Evolutionary conservation across 2,329 filamentous ascomycete species (phyloP).

Genomic region (Aspergillus terreus): DNA sequence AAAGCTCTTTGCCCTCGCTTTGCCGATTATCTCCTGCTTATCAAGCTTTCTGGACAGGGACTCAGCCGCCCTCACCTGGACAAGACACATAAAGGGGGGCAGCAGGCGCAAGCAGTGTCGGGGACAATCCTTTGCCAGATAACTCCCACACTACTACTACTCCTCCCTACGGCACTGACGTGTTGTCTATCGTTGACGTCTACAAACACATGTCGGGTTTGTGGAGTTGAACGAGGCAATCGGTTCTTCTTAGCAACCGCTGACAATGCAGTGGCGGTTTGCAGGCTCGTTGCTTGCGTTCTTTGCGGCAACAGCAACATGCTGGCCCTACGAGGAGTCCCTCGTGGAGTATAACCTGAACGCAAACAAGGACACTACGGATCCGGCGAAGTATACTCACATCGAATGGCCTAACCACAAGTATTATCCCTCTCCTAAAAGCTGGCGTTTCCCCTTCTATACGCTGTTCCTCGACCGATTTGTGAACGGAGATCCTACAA

Average conservation of each 20-base stretch:
- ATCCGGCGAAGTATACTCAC: constrained; percentile 55
- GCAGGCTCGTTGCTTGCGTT: constrained; percentile 24
- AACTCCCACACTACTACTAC: background rate
- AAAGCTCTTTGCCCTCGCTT: background rate
- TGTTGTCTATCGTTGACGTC: background rate
- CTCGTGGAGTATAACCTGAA: constrained; percentile 59
- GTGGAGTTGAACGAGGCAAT: constrained; percentile 7
- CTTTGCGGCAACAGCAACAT: constrained; percentile 21
- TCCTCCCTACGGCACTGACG: background rate
- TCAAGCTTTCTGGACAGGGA: background rate
- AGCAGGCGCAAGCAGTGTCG: constrained; percentile 1
- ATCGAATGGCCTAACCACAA: constrained; percentile 52
- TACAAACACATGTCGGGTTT: constrained; percentile 19
- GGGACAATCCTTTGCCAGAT: background rate
- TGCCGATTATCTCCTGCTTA: background rate
- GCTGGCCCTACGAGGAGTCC: constrained; percentile 48
- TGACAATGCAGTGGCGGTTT: constrained; percentile 31
- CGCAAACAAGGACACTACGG: constrained; percentile 52
- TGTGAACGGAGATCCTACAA: constrained; percentile 62
- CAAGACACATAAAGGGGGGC: constrained; percentile 8
- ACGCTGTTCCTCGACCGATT: constrained; percentile 62
- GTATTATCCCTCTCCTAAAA: constrained; percentile 54
- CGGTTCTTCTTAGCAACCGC: constrained; percentile 8
- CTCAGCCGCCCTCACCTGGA: background rate
- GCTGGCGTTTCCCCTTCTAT: constrained; percentile 65